Evolutionary conservation across 2,329 filamentous ascomycete species (phyloP).

Genomic region (Fusarium sp.): DNA sequence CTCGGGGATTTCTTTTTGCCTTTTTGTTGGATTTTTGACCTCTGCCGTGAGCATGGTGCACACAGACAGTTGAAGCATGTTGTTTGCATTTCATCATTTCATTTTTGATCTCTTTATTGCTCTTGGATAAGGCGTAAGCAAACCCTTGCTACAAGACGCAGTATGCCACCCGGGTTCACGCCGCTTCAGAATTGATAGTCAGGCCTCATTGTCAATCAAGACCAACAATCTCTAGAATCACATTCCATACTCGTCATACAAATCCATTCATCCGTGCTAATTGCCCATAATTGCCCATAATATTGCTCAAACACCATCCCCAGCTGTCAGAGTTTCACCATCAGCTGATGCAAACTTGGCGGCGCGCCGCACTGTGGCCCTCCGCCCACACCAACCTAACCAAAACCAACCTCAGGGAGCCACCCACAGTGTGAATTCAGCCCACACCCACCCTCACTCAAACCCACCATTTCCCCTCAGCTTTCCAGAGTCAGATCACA

Average conservation of each 20-base stretch:
- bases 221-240: background rate
- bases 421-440: background rate
- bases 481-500: background rate
- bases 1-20: conserved; percentile 37
- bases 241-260: background rate
- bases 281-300: background rate
- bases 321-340: background rate
- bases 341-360: background rate
- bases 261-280: background rate
- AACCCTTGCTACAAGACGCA: background rate
- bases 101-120: background rate
- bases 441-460: background rate
- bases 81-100: background rate
- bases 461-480: background rate
- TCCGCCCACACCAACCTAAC: background rate
- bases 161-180: background rate
- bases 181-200: background rate
- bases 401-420: background rate
- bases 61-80: background rate
- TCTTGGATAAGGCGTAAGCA: background rate
- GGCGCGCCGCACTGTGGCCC: background rate
- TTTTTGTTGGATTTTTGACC: too few relatives aligned
- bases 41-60: background rate
- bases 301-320: background rate
- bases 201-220: background rate